Evolutionary conservation across 257 asterid species (phyloP).

Genomic region (Solanum okadae): DNA sequence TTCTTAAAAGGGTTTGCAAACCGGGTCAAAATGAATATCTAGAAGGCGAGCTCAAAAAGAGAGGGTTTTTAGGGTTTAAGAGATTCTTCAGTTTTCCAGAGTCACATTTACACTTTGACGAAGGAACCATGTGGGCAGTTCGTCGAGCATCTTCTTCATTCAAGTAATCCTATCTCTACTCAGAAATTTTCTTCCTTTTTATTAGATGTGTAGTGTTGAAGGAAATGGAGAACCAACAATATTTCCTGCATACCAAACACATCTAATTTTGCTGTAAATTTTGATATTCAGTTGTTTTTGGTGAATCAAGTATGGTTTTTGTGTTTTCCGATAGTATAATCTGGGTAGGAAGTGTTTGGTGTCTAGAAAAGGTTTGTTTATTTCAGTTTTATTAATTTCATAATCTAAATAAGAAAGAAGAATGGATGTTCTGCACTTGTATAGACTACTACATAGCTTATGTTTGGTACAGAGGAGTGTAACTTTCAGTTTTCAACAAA

Average conservation of each 20-base stretch:
- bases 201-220: not conserved
- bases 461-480: not conserved
- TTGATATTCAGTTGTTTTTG: not conserved
- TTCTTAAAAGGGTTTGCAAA: not conserved
- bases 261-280: not conserved
- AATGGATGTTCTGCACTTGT: not conserved
- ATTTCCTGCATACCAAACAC: not conserved
- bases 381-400: not conserved
- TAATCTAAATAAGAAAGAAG: not conserved
- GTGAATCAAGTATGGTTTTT: not conserved
- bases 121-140: slow-evolving; percentile 46
- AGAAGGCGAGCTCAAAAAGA: not conserved
- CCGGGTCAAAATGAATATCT: not conserved
- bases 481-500: not conserved
- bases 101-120: not conserved
- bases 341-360: not conserved
- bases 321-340: not conserved
- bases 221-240: not conserved
- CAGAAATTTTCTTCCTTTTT: not conserved
- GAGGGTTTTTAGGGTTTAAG: slow-evolving; percentile 42
- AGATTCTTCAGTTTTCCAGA: not conserved
- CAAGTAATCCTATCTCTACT: slow-evolving; percentile 24
- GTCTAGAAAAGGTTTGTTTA: not conserved
- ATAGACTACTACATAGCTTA: not conserved
- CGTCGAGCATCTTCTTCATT: slow-evolving; percentile 56